phyloP scores from a whole-genome alignment of 352 stramenopile species.

The Phytophthora pinifolia region DNA sequence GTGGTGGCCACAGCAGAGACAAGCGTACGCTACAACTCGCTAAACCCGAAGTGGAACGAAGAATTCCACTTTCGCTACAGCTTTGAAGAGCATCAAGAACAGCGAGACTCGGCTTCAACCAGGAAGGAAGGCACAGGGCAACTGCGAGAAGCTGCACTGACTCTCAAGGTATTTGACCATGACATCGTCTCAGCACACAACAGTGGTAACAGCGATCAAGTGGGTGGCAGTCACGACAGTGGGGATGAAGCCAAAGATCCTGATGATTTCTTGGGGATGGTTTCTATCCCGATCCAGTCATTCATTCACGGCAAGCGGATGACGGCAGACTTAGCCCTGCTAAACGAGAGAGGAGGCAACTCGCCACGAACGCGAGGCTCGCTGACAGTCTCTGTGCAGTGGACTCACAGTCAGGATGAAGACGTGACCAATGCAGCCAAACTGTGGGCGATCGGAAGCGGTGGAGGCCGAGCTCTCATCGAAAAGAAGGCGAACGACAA shows the following conservation, averaged over 20 bases:
- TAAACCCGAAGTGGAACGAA: conserved; percentile 73
- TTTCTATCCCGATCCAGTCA: conserved; percentile 35
- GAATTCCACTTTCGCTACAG: conserved; percentile 63
- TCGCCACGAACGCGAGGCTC: conserved; percentile 34
- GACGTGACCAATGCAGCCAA: conserved; percentile 12
- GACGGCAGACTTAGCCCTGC: conserved; percentile 40
- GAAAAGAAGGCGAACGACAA: conserved; percentile 25
- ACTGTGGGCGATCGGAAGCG: conserved; percentile 28
- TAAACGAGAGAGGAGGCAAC: conserved; percentile 29
- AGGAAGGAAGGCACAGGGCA: background rate
- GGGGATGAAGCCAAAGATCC: conserved; percentile 1
- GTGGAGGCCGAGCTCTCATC: conserved; percentile 16
- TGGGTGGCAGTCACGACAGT: conserved; percentile 1
- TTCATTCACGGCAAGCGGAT: conserved; percentile 48
- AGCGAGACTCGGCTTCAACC: background rate
- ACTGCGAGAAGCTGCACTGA: conserved; percentile 11
- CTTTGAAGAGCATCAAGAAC: conserved; percentile 31
- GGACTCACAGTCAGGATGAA: conserved; percentile 39
- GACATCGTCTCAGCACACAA: conserved; percentile 31
- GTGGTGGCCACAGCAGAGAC: conserved; percentile 48
- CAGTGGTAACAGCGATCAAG: background rate
- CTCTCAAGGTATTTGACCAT: conserved; percentile 39
- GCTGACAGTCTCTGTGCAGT: conserved; percentile 59
- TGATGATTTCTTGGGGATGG: conserved; percentile 52
- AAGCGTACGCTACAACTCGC: conserved; percentile 48